phyloP scores from a whole-genome alignment of 2,329 filamentous ascomycete genomes.

The Aaosphaeria arxii region DNA sequence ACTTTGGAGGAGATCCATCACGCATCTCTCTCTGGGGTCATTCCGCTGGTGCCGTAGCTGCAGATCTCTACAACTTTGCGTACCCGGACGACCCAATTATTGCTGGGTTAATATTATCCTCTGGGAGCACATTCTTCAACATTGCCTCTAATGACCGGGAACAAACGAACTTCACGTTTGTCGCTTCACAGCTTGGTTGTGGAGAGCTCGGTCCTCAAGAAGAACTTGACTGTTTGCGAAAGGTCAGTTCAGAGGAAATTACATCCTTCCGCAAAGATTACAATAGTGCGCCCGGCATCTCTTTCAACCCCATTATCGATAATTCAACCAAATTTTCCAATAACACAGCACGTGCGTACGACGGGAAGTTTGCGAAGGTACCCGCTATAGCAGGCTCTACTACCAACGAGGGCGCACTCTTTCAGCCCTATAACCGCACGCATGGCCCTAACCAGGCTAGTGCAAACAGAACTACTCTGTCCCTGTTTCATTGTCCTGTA shows the following conservation, averaged over 20 bases:
- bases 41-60: slow-evolving; percentile 36
- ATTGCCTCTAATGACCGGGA: slow-evolving; percentile 13
- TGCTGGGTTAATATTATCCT: slow-evolving; percentile 21
- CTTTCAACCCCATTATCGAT: slow-evolving; percentile 28
- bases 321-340: slow-evolving; percentile 33
- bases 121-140: slow-evolving; percentile 15
- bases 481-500: slow-evolving; percentile 27
- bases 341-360: slow-evolving; percentile 27
- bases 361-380: slow-evolving; percentile 22
- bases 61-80: slow-evolving; percentile 51
- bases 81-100: slow-evolving; percentile 49
- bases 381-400: slow-evolving; percentile 39
- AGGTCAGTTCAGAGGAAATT: slow-evolving; percentile 25
- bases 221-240: slow-evolving; percentile 38
- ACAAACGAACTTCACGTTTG: slow-evolving; percentile 38
- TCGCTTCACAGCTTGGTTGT: slow-evolving; percentile 37
- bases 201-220: slow-evolving; percentile 11
- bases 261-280: slow-evolving; percentile 31
- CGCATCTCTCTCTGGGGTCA: slow-evolving; percentile 41
- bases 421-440: slow-evolving; percentile 27
- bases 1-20: slow-evolving; percentile 32
- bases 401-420: slow-evolving; percentile 31
- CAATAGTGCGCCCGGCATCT: slow-evolving; percentile 18
- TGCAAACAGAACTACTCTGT: slow-evolving; percentile 18
- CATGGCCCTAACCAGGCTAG: slow-evolving; percentile 20